Conservation (phyloP, 1,284 basidiomycete genomes). For the Ustilago hordei region DNA sequence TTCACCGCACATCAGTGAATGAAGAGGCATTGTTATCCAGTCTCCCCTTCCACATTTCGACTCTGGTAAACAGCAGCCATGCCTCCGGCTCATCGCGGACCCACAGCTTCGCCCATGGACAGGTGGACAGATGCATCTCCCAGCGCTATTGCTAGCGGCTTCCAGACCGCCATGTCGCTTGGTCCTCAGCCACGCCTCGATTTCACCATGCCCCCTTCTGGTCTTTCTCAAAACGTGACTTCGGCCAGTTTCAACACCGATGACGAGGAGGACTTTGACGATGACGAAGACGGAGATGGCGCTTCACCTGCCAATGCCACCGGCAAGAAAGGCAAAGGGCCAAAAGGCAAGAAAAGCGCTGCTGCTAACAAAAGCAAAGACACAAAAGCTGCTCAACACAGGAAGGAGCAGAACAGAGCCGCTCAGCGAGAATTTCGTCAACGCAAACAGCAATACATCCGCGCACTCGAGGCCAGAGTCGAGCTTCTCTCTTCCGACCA, state of each 20-base stretch:
- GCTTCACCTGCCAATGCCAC: constrained; percentile 18
- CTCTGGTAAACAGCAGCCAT: constrained; percentile 16
- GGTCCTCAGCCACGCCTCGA: constrained; percentile 54
- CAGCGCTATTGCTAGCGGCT: constrained; percentile 55
- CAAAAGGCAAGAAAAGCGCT: constrained; percentile 23
- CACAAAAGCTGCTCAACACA: constrained; percentile 33
- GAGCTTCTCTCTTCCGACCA: constrained; percentile 64
- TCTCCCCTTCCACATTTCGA: not conserved
- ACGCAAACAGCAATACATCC: constrained; percentile 65
- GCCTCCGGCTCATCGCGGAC: constrained; percentile 54
- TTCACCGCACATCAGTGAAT: not conserved
- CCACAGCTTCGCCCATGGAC: constrained; percentile 57
- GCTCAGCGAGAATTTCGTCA: constrained; percentile 66
- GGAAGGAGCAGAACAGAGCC: constrained; percentile 65
- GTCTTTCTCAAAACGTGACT: constrained; percentile 22
- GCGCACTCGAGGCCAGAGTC: constrained; percentile 62
- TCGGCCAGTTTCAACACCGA: constrained; percentile 35
- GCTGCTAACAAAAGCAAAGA: constrained; percentile 41
- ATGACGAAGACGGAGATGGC: constrained; percentile 47
- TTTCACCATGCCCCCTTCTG: constrained; percentile 6
- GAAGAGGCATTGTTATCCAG: not conserved
- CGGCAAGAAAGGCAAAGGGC: constrained; percentile 30
- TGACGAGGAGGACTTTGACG: constrained; percentile 51
- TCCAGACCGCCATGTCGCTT: constrained; percentile 54
- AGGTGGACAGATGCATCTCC: constrained; percentile 58